phyloP scores from a whole-genome alignment of 1,284 basidiomycete species.

The Trametes hirsuta region DNA sequence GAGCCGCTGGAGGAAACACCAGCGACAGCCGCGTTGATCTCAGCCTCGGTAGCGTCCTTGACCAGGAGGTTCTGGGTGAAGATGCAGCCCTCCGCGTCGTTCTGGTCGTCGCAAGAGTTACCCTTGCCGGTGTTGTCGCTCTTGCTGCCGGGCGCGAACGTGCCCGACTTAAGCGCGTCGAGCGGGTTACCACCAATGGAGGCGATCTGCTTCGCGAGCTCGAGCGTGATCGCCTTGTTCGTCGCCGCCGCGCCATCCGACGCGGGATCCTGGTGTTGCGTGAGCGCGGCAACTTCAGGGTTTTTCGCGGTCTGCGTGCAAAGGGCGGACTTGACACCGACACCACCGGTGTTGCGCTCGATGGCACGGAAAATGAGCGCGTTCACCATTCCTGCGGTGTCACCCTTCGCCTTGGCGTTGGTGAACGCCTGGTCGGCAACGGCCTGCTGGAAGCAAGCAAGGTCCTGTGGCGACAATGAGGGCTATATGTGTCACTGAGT shows the following conservation, averaged over 20 bases:
- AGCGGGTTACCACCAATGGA: conserved; percentile 65
- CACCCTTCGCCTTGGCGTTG: conserved; percentile 65
- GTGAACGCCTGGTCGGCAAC: conserved; percentile 72
- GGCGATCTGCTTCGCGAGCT: conserved; percentile 64
- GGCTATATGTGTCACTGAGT: background rate
- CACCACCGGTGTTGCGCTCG: conserved; percentile 65
- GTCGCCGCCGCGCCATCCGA: conserved; percentile 56
- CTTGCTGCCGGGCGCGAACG: conserved; percentile 61
- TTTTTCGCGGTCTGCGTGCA: conserved; percentile 64
- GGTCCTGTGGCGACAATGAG: conserved; percentile 42
- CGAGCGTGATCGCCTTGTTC: conserved; percentile 66
- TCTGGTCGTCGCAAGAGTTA: conserved; percentile 54
- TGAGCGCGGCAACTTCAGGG: conserved; percentile 68
- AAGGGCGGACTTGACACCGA: conserved; percentile 51
- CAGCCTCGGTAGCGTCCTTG: conserved; percentile 58
- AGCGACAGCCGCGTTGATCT: conserved; percentile 58
- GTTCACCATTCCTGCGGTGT: conserved; percentile 58
- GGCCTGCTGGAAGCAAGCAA: conserved; percentile 68
- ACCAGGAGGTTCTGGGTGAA: conserved; percentile 64
- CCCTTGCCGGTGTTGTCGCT: conserved; percentile 52
- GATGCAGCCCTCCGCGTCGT: conserved; percentile 64
- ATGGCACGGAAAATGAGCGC: conserved; percentile 69
- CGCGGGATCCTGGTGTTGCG: conserved; percentile 74
- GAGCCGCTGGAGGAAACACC: conserved; percentile 25
- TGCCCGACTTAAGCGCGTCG: conserved; percentile 63